Base-by-base conservation (phyloP, 805 yeast species). In the Lipomyces spencermartinsiae region DNA sequence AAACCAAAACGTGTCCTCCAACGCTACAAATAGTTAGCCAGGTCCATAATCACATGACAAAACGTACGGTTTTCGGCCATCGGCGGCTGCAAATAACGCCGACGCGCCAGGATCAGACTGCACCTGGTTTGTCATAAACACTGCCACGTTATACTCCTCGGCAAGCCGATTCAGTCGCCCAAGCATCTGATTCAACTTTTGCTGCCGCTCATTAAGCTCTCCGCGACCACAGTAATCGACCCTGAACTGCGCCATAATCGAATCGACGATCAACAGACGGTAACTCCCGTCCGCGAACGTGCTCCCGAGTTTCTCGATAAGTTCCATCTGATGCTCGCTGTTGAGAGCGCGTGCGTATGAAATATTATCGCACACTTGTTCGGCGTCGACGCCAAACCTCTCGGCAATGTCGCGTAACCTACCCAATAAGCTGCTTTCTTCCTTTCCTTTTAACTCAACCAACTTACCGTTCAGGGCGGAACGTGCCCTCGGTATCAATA, bases 101-200 rank as follows among this genome's bases (percentile, higher is more conserved):
- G 89, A 86, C 1, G 94, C 95, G 68, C 93, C 94, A 5, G 93
- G 94, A 76, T 90, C 94, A 7, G 93, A 90, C 70, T 90, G 94
- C 16, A 90, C 73, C 76, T 90, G 94, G 73, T 90, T 90, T 0
- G 89, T 86, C 80, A 90, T 85, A 63, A 90, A 87, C 0, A 90
- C 90, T 0, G 94, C 94, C 62, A 89, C 82, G 63, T 91, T 91
- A 77, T 86, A 90, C 74, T 90, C 94, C 74, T 90, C 94, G 0
- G 93, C 90, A 63, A 89, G 79, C 72, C 93, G 80, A 66, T 81
- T 84, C 61, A 86, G 76, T 66, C 82, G 80, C 6, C 85, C 81
- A 43, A 86, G 77, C 78, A 85, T 87, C 67, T 86, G 89, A 65
- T 86, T 86, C 58, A 86, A 85, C 76, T 86, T 90, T 62, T 90